These are phyloP conservation scores for Alternaria triticimaculans DNA, from an alignment of 2,329 filamentous ascomycete species.

Conservation along the genomic window DNA sequence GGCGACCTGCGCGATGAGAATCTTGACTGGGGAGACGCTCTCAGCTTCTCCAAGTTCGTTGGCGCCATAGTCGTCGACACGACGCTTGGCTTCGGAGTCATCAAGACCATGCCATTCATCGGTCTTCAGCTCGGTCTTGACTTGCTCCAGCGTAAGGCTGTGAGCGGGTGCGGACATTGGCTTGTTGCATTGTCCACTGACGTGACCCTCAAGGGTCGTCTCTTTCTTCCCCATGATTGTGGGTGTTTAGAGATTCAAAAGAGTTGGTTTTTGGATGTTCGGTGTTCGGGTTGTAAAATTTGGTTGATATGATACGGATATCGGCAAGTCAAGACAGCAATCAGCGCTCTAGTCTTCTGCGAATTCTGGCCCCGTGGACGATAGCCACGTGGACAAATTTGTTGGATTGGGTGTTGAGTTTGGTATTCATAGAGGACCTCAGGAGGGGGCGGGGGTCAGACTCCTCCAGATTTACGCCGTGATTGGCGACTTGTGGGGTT, in stretches of 20 bases:
- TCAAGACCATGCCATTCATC: conserved; percentile 71
- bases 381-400: conserved; percentile 30
- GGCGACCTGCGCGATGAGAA: conserved; percentile 73
- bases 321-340: neutral
- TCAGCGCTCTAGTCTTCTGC: conserved; percentile 23
- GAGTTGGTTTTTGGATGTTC: neutral
- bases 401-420: conserved; percentile 21
- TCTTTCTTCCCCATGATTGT: conserved; percentile 31
- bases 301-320: neutral
- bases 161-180: conserved; percentile 69
- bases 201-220: conserved; percentile 33
- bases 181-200: conserved; percentile 53
- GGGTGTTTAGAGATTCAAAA: neutral
- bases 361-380: conserved; percentile 25
- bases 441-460: conserved; percentile 37
- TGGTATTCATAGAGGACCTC: conserved; percentile 34
- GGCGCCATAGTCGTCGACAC: conserved; percentile 66
- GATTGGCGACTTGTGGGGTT: conserved; percentile 25
- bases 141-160: conserved; percentile 59
- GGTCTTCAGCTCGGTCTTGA: conserved; percentile 64
- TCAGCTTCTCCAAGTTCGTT: conserved; percentile 76
- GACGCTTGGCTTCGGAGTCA: conserved; percentile 63
- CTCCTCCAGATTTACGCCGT: conserved; percentile 36
- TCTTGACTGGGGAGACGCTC: conserved; percentile 73
- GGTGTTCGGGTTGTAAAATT: neutral